Base-by-base conservation (phyloP, 345 rosid genomes). In the Pistacia vera region DNA sequence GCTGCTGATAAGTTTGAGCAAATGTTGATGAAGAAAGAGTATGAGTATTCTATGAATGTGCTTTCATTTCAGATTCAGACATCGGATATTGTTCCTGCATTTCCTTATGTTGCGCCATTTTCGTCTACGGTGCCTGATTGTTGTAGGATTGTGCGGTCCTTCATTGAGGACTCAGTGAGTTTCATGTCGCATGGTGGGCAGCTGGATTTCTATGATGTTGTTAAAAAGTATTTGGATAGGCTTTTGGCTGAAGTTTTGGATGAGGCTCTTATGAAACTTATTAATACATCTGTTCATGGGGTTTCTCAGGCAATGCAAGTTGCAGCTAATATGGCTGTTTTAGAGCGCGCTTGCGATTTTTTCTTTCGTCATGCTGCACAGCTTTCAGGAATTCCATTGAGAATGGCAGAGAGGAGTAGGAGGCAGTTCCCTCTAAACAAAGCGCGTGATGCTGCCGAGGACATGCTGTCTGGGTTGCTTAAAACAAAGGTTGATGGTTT, bases 281-380 rank as follows among this genome's bases (percentile, higher is more conserved):
- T 92, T 13, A 90, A 66, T 81, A 79, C 96, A 1, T 93, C 99
- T 44, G 86, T 91, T 55, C 93, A 88, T 66, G 98, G 96, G 60
- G 99, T 92, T 66, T 84, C 99, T 41, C 99, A 93, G 82, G 99
- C 98, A 8, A 95, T 93, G 99, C 99, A 90, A 84, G 88, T 92
- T 59, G 98, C 99, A 11, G 99, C 99, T 48, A 95, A 95, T 81
- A 95, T 95, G 99, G 90, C 93, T 1, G 99, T 95, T 35, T 77
- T 95, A 69, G 98, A 93, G 75, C 98, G 99, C 49, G 99, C 99
- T 80, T 95, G 99, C 70, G 99, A 92, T 79, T 95, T 95, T 88
- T 95, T 93, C 80, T 93, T 87, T 74, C 92, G 95, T 63, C 99
- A 95, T 66, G 97, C 99, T 12, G 99, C 97, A 41, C 99, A 93